Evolutionary conservation across 768 basidiomycete genomes (phyloP), one percentile per base, ranked within the genome.

Genomic region (Podaxis sp.): DNA sequence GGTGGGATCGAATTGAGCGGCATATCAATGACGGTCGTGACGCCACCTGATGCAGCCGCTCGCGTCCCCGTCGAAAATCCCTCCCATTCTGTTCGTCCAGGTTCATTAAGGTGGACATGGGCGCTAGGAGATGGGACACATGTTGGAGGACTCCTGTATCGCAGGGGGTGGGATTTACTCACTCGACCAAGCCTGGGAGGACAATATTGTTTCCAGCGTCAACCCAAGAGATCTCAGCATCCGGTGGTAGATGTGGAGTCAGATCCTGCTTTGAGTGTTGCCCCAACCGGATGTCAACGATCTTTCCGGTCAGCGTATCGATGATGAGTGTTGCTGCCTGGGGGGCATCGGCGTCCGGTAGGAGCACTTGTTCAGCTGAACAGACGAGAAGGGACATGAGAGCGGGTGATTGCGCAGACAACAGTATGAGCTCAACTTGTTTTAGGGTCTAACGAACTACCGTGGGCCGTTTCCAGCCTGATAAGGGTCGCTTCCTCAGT

Each of bases 1-100:
- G 97, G 94, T 1, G 96, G 96, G 57, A 98, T 91, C 1, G 95
- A 96, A 73, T 99, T 98, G 57, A 99, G 78, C 2, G 96, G 97
- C 96, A 98, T 99, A 74, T 98, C 97, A 35, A 98, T 88, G 21
- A 98, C 77, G 5, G 93, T 93, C 6, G 95, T 98, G n/a, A 98
- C 86, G 5, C 96, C 97, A 21, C 96, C 96, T 1, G 93, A 90
- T 1, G 87, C 85, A 1, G 96, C 96, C 18, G 96, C 96, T 57
- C 79, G 76, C 1, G 95, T 95, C n/a, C 93, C 95, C 0, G 93
- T 91, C 75, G 81, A 84, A 70, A 97, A 96, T 0, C 95, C 95
- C 69, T 97, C 95, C 95, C 95, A 97, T 61, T 89, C 86, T 2
- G 92, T 93, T 25, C 95, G 85, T 11, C 95, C 95, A 6, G 94